Base-by-base conservation (phyloP, 148 eudicot genomes). In the Heliosperma pusillum region DNA sequence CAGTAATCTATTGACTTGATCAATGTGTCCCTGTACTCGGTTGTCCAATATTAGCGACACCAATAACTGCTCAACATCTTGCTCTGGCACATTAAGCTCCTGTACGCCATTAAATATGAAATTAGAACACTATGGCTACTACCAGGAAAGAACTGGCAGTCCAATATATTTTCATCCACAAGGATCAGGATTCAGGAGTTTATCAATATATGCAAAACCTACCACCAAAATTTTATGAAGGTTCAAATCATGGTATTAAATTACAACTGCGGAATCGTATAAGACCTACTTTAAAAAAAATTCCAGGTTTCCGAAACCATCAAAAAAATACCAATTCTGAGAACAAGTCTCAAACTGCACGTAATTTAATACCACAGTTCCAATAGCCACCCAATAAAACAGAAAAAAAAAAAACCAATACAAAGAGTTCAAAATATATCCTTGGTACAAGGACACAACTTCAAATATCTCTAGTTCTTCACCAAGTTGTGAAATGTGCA, bases 31-130 rank as follows among this genome's bases (percentile, higher is more conserved):
- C 63, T 88, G 92, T 66, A 95, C 86, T 50, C 97, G 87, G 74
- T 95, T 95, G 82, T 95, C 98, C 89, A 95, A 73, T 58, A 95
- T 92, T 10, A 95, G 87, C 2, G 97, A 95, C 75, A 95, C 98
- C 74, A 95, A 83, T 74, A 95, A 78, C 77, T 86, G 89, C 77
- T 90, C 98, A 20, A 95, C 98, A 72, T 95, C 98, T 82, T 78
- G 83, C 79, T 90, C 98, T 30, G 98, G 97, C 68, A 92, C 96
- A 71, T 95, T 92, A 74, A 95, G 96, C 85, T 92, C 98, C 98
- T 93, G 78, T 33, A 77, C 7, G 33, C 47, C 67, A 26, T 21
- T 12, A 45, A 44, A 69, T 62, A 60, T 56, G 36, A 78, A 50
- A 24, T 56, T 50, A 58, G 10, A 72, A 58, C 17, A 22, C 29